Evolutionary conservation across 1,139 yeast species (phyloP).

Genomic region (Scheffersomyces quercinus): DNA sequence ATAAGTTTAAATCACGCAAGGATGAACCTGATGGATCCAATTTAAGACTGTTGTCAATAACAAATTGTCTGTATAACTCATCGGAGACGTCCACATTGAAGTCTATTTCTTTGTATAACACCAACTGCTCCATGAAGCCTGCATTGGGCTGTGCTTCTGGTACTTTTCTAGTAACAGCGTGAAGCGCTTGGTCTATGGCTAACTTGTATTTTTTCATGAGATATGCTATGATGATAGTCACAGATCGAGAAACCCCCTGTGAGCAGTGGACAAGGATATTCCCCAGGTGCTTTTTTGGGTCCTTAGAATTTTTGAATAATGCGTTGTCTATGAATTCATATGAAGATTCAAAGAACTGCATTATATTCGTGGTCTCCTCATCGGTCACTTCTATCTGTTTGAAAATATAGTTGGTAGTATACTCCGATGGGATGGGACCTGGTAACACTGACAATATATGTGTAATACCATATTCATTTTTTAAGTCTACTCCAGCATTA

Average conservation of each 20-base stretch:
- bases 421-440: constrained; percentile 58
- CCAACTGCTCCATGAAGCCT: constrained; percentile 72
- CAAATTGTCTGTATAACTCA: constrained; percentile 27
- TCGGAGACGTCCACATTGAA: constrained; percentile 25
- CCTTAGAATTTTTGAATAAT: constrained; percentile 39
- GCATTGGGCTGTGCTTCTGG: constrained; percentile 69
- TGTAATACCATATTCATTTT: constrained; percentile 51
- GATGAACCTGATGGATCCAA: constrained; percentile 30
- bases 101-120: constrained; percentile 49
- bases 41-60: constrained; percentile 24
- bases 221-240: constrained; percentile 70
- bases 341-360: constrained; percentile 59
- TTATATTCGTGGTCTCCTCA: constrained; percentile 57
- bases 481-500: constrained; percentile 41
- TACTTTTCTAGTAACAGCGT: constrained; percentile 68
- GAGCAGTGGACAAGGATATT: constrained; percentile 69
- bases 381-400: constrained; percentile 74
- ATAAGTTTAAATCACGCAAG: constrained; percentile 6
- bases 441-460: constrained; percentile 70
- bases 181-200: constrained; percentile 59
- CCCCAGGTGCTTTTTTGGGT: constrained; percentile 42
- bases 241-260: constrained; percentile 88
- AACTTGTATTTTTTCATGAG: constrained; percentile 73
- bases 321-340: constrained; percentile 70
- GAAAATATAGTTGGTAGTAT: constrained; percentile 50